phyloP scores from a whole-genome alignment of 139 green algal species.

The Dunaliella primolecta region DNA sequence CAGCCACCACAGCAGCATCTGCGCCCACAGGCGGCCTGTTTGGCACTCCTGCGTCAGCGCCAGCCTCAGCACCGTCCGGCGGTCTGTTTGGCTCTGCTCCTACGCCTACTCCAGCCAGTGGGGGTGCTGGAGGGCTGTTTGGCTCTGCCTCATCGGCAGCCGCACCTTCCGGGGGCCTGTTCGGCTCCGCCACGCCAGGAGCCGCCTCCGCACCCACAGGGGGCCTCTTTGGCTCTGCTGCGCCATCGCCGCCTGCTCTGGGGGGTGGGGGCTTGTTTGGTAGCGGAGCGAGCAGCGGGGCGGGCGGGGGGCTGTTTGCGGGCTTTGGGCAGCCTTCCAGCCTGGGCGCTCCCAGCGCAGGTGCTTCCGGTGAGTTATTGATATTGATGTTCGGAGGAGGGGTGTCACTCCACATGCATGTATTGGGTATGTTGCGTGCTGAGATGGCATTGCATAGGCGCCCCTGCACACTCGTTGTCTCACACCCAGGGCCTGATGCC shows the following conservation, averaged over 20 bases:
- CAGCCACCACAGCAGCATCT: neutral
- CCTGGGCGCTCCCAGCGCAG: no score
- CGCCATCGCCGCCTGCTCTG: neutral
- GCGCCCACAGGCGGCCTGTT: neutral
- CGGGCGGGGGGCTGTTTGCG: neutral
- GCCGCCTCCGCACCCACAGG: neutral
- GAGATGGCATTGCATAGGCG: no score
- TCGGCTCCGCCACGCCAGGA: no score
- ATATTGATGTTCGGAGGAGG: no score
- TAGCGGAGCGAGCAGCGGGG: neutral
- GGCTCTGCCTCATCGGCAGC: neutral
- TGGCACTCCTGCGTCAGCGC: neutral
- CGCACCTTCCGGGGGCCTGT: no score
- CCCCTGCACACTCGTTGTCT: no score
- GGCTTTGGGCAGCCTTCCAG: neutral
- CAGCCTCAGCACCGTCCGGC: neutral
- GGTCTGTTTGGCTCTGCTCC: neutral
- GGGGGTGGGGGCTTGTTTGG: neutral
- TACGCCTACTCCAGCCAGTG: no score
- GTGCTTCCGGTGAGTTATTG: no score
- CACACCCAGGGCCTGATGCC: no score
- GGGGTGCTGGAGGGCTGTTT: no score
- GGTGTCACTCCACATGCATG: no score
- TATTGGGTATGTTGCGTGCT: no score
- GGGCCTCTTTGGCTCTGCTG: neutral